Evolutionary conservation across 2,329 filamentous ascomycete species (phyloP), one percentile per base, ranked within the genome.

Genomic region (Ophiostoma ips): DNA sequence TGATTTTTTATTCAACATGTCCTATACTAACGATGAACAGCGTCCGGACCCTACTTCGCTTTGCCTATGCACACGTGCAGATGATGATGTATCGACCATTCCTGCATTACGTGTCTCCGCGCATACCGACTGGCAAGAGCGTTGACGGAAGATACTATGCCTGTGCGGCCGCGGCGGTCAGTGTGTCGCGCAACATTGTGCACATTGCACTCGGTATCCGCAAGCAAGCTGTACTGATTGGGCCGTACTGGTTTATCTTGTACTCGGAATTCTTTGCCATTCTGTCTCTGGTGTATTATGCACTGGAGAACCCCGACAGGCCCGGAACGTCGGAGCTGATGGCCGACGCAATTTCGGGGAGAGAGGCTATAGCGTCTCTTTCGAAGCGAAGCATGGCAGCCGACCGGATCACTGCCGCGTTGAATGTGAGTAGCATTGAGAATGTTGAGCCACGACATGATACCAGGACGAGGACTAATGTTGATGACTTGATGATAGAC

Each of bases 371-470:
- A 53, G 78, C 81, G 47, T 81, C 79, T 15, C 73, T 96, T 52
- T 84, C 88, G 3, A 81, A 84, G 58, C 83, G 84, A 59, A 95
- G 88, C 61, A 75, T 94, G 72, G 88, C 89, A 34, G 92, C 92
- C 3, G 87, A 95, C 62, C 75, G 87, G 54, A 92, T 94, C 59
- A 87, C 85, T 1, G 74, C 72, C 43, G 83, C 86, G 37, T 72
- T 98, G 28, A 77, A 80, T 61, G 87, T 90, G 72, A 64, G 78
- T 67, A 5, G 11, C 13, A 35, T 30, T 19, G 37, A 16, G 38
- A 41, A 28, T 40, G 15, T 40, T 5, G 37, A n/a, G n/a, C n/a
- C n/a, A n/a, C n/a, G n/a, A n/a, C n/a, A n/a, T n/a, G n/a, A n/a
- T n/a, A 28, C 4, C 24, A 28, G 24, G 24, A 28, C 40, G n/a